Base-by-base conservation (phyloP, 1,284 basidiomycete species). In the Taiwanofungus camphoratus region DNA sequence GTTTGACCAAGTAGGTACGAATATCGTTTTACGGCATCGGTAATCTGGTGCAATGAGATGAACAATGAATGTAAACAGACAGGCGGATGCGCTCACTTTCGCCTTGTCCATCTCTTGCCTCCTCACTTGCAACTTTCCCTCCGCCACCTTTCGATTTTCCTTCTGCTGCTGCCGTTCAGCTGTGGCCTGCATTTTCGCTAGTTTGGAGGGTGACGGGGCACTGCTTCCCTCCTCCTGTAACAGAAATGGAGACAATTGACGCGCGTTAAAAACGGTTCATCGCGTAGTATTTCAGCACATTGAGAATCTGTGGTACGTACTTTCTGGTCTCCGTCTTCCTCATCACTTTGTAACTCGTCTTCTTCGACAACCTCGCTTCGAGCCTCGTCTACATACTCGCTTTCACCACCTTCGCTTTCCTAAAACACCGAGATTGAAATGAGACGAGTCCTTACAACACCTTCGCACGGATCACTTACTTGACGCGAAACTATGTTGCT, bases 1-100 rank as follows among this genome's bases (percentile, higher is more conserved):
- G 92, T 97, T 64, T 97, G 92, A 5, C 93, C 94, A 0, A 97
- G 76, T 13, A 97, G 77, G 64, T 95, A 96, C 6, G 88, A 91
- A 63, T 96, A 97, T 11, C 92, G 84, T 65, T 96, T 97, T 54
- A 96, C 87, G 23, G 92, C 90, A 59, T 96, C 93, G n/a, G 88
- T 70, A 24, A 92, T 76, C 90, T 95, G 51, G n/a, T 15, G 33
- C 3, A 32, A 2, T 18, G 31, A 13, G 16, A 16, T 38, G 33
- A 8, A 27, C 33, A 29, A 36, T 27, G 26, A 9, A 39, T 15
- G 30, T 13, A 18, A 18, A n/a, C n/a, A 13, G 15, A 20, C 6
- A 45, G 9, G 16, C 8, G 3, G 37, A 8, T 34, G n/a, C 1
- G 48, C 63, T 31, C 51, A 83, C 87, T 71, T 88, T 90, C 19